phyloP scores from a whole-genome alignment of 202 grass and related monocot genomes.

The Cymbopogon flexuosus region DNA sequence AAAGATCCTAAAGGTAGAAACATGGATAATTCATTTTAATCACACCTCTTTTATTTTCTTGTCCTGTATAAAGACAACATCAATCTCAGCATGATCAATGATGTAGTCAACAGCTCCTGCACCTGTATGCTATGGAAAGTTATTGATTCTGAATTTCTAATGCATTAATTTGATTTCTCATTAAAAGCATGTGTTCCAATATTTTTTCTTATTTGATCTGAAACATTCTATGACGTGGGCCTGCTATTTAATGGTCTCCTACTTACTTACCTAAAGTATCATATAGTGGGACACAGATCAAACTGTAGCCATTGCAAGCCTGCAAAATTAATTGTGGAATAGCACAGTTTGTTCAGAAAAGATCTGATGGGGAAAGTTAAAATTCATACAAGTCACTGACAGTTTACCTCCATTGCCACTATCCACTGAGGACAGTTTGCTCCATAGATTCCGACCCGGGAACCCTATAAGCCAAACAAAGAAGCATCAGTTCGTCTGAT shows the following conservation, averaged over 20 bases:
- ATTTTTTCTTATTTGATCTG: background rate
- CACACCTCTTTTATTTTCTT: conserved; percentile 93
- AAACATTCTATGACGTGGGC: background rate
- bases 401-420: conserved; percentile 74
- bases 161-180: background rate
- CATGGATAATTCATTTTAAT: background rate
- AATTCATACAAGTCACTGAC: background rate
- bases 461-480: conserved; percentile 47
- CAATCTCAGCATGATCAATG: conserved; percentile 90
- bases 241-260: conserved; percentile 3
- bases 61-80: conserved; percentile 76
- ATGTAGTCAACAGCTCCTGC: conserved; percentile 77
- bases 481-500: background rate
- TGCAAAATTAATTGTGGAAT: conserved; percentile 42
- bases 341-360: conserved; percentile 21
- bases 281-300: conserved; percentile 85
- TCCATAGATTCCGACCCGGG: conserved; percentile 77
- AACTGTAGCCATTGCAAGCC: conserved; percentile 88
- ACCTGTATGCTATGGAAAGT: conserved; percentile 45
- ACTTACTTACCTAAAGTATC: conserved; percentile 85
- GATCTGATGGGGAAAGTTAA: background rate
- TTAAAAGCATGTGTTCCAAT: background rate
- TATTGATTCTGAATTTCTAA: conserved; percentile 7
- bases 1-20: background rate
- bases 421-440: conserved; percentile 95